These are phyloP conservation scores for Talaromyces amestolkiae DNA, from an alignment of 2,329 filamentous ascomycete genomes.

Conservation along the genomic window DNA sequence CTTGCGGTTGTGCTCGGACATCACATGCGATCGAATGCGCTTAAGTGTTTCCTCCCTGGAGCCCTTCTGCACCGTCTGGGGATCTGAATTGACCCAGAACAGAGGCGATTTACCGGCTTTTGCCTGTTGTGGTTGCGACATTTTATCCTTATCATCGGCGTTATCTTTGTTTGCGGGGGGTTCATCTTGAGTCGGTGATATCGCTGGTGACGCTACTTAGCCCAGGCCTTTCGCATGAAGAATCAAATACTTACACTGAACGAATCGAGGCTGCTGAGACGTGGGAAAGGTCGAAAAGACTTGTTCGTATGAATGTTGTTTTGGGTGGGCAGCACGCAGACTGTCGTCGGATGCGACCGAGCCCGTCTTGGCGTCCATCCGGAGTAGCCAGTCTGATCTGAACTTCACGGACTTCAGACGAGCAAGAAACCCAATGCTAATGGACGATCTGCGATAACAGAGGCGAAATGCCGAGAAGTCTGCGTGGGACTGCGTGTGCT, in stretches of 20 bases:
- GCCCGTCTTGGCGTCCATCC: constrained; percentile 35
- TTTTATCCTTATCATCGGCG: neutral
- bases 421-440: neutral
- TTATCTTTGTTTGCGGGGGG: neutral
- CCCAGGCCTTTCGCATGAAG: neutral
- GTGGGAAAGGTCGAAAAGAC: constrained; percentile 31
- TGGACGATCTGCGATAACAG: neutral
- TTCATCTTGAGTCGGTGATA: neutral
- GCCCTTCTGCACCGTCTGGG: constrained; percentile 36
- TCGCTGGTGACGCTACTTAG: neutral
- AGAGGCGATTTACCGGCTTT: constrained; percentile 31
- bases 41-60: constrained; percentile 41
- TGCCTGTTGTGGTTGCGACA: constrained; percentile 36
- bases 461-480: neutral
- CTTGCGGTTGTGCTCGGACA: constrained; percentile 45
- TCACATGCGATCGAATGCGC: constrained; percentile 44
- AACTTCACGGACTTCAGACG: neutral
- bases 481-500: neutral
- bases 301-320: constrained; percentile 27
- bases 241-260: constrained; percentile 2
- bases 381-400: neutral
- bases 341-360: constrained; percentile 15
- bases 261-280: constrained; percentile 9
- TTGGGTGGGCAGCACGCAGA: constrained; percentile 18
- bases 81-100: constrained; percentile 42